Evolutionary conservation across 208 protist species (phyloP).

Genomic region (Trypanosoma caninum): DNA sequence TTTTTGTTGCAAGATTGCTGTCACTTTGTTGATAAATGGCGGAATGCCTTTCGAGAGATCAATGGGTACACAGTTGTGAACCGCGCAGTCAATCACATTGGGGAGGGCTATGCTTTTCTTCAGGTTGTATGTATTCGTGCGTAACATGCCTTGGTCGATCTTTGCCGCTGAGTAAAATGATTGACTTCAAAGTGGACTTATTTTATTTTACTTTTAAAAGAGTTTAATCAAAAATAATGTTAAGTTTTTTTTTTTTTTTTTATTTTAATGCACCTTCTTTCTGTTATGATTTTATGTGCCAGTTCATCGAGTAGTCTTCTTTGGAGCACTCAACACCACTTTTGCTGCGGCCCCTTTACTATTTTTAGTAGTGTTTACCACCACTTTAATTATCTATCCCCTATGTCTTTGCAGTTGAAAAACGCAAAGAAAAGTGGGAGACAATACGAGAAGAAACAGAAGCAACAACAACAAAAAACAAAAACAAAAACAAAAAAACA

Average conservation of each 20-base stretch:
- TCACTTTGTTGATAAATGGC: slow-evolving; percentile 17
- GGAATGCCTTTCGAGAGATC: slow-evolving; percentile 38
- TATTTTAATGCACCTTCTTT: slow-evolving; percentile 29
- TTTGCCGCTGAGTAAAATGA: no score
- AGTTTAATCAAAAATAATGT: background rate
- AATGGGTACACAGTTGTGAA: slow-evolving; percentile 55
- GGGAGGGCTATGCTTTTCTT: slow-evolving; percentile 77
- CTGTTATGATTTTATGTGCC: slow-evolving; percentile 33
- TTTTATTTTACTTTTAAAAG: slow-evolving; percentile 21
- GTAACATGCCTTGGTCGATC: no score
- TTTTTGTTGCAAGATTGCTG: slow-evolving; percentile 66
- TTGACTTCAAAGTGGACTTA: no score
- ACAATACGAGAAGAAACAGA: no score
- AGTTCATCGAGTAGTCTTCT: slow-evolving; percentile 29
- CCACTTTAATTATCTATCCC: no score
- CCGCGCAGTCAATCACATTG: slow-evolving; percentile 69
- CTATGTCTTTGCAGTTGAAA: no score
- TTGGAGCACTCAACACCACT: slow-evolving; percentile 62
- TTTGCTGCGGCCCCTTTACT: slow-evolving; percentile 34
- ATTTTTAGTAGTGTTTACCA: slow-evolving; percentile 25
- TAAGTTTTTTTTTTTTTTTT: slow-evolving; percentile 12
- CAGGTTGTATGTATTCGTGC: slow-evolving; percentile 54
- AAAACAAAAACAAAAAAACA: no score
- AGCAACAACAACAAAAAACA: no score
- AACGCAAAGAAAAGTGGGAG: no score